phyloP scores from a whole-genome alignment of 1,284 basidiomycete genomes.

The Malassezia dermatis region DNA sequence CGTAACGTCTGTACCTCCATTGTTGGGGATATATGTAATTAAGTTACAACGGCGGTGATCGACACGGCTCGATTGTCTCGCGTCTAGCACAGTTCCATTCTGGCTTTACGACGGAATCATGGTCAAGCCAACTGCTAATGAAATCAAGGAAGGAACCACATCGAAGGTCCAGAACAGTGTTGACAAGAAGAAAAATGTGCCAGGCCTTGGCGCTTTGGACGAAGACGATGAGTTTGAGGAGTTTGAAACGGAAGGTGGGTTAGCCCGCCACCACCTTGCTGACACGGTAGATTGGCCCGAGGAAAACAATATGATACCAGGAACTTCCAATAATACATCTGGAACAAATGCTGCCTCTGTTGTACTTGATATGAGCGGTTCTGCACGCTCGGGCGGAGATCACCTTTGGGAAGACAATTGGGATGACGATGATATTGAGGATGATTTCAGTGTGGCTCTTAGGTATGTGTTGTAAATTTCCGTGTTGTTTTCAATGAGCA shows the following conservation, averaged over 20 bases:
- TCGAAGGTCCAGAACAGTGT: not conserved
- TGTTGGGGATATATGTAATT: slow-evolving; percentile 1
- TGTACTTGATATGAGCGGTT: slow-evolving; percentile 15
- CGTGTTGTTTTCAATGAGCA: not conserved
- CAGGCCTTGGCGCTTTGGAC: slow-evolving; percentile 39
- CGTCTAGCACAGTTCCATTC: not conserved
- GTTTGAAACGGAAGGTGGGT: slow-evolving; percentile 43
- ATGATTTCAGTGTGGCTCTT: slow-evolving; percentile 88
- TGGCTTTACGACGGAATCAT: not conserved
- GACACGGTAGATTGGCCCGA: slow-evolving; percentile 10
- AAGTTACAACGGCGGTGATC: slow-evolving; percentile 1
- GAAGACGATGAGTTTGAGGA: slow-evolving; percentile 48
- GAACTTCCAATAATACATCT: not conserved
- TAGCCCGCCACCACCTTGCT: not conserved
- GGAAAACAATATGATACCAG: slow-evolving; percentile 55
- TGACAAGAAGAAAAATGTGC: slow-evolving; percentile 17
- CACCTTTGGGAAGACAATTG: slow-evolving; percentile 98
- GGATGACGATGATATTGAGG: slow-evolving; percentile 98
- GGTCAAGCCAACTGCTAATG: not conserved
- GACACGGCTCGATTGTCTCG: not conserved
- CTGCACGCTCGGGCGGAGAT: slow-evolving; percentile 25
- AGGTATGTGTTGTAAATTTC: slow-evolving; percentile 56
- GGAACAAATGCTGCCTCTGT: slow-evolving; percentile 4
- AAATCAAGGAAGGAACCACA: not conserved
- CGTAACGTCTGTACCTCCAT: not conserved